Conservation (phyloP, 768 basidiomycete genomes). For the Suillus sp. region DNA sequence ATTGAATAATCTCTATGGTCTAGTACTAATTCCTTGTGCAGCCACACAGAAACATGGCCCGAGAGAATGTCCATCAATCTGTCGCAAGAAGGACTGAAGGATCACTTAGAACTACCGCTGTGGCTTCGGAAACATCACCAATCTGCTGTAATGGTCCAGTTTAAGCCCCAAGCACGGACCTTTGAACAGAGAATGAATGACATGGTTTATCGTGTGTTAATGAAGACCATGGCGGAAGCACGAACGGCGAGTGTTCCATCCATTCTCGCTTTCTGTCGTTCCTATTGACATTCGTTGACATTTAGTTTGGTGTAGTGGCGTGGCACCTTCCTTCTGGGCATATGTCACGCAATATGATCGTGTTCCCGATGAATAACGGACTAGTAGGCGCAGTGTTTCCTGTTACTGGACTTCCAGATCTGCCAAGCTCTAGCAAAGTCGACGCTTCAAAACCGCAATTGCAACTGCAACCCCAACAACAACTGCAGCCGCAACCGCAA, state of each 20-base stretch:
- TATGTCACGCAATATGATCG: constrained; percentile 47
- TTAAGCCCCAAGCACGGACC: constrained; percentile 35
- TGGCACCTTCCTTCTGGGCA: constrained; percentile 49
- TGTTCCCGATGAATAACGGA: constrained; percentile 42
- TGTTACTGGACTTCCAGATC: constrained; percentile 48
- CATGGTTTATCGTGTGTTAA: constrained; percentile 42
- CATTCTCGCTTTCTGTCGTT: not conserved
- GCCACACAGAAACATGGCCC: constrained; percentile 60
- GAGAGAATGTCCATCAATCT: constrained; percentile 41
- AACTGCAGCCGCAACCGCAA: not conserved
- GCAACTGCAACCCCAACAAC: constrained; percentile 9
- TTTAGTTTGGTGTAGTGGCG: constrained; percentile 52
- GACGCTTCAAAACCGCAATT: constrained; percentile 16
- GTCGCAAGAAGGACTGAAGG: constrained; percentile 43
- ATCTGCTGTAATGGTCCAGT: constrained; percentile 42
- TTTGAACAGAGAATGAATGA: constrained; percentile 45
- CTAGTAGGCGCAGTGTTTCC: constrained; percentile 56
- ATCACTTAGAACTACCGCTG: constrained; percentile 40
- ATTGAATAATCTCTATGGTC: not conserved
- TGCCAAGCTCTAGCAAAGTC: constrained; percentile 29
- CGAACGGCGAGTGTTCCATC: constrained; percentile 44
- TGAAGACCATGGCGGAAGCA: constrained; percentile 43
- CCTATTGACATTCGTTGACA: not conserved
- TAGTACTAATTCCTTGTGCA: constrained; percentile 27
- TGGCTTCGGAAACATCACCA: constrained; percentile 49